Evolutionary conservation across 176 grass and related monocot species (phyloP), one percentile per base, ranked within the genome.

Genomic region (Rhynchospora pubera): DNA sequence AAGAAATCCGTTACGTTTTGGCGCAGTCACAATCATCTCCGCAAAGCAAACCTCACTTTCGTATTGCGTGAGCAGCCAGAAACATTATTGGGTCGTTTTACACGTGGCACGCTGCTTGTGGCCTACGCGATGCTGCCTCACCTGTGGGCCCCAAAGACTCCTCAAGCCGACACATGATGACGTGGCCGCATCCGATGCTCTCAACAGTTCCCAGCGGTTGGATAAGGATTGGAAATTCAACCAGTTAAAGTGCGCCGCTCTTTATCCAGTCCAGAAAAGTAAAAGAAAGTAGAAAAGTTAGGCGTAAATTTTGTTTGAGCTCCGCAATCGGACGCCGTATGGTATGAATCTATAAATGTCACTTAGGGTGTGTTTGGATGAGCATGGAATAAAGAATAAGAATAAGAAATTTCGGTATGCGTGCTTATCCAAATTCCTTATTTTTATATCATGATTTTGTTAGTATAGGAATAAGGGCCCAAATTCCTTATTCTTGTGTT

Each of bases 181-280:
- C 78, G 85, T 86, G 85, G 66, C 39, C 22, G 85, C 14, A 82
- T 86, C 85, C 3, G 65, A 86, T 82, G 78, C 85, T 55, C 14
- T 26, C 22, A 64, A 42, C 59, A 32, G 8, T 22, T 7, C 26
- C 28, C 44, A 44, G 47, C 14, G 62, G 62, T 5, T 32, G 78
- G 85, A 86, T 86, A 86, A 65, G 42, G 78, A 64, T 86, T 50
- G 48, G 22, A 77, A 39, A 62, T 47, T 80, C 28, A 43, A 61
- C 78, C 78, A 80, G 78, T 80, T 11, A 0, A 64, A 65, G 79
- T 81, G 79, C 79, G 61, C 43, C 56, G 79, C 32, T 63, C 62
- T 30, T 70, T 34, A 76, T 76, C 72, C 50, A 11, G 19, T 74
- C 19, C 50, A 52, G 46, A 74, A 73, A 73, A 23, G 5, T 15